A percentile compares a stretch with the other conserved stretches of the same genome.
Conservation (phyloP, 352 stramenopile genomes). For the Phytophthora multivora region DNA sequence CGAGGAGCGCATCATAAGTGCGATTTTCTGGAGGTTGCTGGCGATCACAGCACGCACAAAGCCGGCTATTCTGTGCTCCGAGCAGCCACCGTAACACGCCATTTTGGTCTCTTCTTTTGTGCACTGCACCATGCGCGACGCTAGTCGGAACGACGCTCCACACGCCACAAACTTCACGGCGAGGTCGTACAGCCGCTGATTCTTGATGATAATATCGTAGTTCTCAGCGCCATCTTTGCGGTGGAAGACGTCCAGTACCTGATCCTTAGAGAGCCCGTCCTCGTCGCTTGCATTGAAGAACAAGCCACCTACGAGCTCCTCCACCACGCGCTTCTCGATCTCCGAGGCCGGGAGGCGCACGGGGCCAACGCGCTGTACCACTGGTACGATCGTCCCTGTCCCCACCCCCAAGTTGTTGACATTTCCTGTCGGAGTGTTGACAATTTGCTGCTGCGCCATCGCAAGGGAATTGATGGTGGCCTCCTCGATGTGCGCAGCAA, state of each 20-base stretch:
- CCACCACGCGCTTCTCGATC: slow-evolving; percentile 62
- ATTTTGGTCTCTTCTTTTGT: slow-evolving; percentile 66
- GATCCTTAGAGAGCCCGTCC: slow-evolving; percentile 38
- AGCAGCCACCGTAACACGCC: slow-evolving; percentile 51
- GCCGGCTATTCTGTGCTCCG: slow-evolving; percentile 49
- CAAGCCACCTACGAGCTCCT: slow-evolving; percentile 54
- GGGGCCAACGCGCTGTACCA: slow-evolving; percentile 29
- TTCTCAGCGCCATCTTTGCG: slow-evolving; percentile 39
- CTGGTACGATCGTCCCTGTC: background rate
- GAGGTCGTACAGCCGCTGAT: slow-evolving; percentile 67
- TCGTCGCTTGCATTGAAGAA: slow-evolving; percentile 59
- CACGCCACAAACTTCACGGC: slow-evolving; percentile 68
- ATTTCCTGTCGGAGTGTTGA: slow-evolving; percentile 9
- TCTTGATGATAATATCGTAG: slow-evolving; percentile 68
- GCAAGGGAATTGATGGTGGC: slow-evolving; percentile 34
- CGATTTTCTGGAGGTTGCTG: slow-evolving; percentile 68
- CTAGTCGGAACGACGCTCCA: slow-evolving; percentile 60
- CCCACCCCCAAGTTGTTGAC: background rate
- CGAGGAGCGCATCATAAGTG: slow-evolving; percentile 63
- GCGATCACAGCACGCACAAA: slow-evolving; percentile 60
- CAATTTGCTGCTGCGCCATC: slow-evolving; percentile 33
- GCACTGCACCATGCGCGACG: slow-evolving; percentile 59
- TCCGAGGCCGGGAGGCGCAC: slow-evolving; percentile 58
- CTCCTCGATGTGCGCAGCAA: slow-evolving; percentile 44
- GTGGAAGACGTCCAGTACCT: slow-evolving; percentile 58